Conservation (phyloP, 192 early-diverging fungal genomes). For the Gorgonomyces haynaldii region DNA sequence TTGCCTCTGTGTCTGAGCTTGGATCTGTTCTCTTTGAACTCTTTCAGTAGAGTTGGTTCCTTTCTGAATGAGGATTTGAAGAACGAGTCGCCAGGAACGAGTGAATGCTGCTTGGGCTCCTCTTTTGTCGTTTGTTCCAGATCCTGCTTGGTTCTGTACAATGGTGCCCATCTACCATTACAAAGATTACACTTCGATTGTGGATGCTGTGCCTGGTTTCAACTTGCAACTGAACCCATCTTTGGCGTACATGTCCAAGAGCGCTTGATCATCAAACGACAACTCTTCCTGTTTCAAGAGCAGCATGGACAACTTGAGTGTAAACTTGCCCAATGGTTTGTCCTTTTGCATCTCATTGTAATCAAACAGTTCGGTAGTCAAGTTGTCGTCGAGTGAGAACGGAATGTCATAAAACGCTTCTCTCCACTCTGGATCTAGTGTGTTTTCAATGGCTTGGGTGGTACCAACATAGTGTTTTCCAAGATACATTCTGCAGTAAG, state of each 20-base stretch:
- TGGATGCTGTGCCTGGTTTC: slow-evolving; percentile 7
- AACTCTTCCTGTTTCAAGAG: slow-evolving; percentile 4
- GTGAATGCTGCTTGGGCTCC: slow-evolving; percentile 1
- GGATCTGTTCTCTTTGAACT: not conserved
- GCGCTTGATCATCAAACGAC: not conserved
- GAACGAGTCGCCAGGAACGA: not conserved
- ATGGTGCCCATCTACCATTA: slow-evolving; percentile 19
- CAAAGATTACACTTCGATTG: slow-evolving; percentile 1
- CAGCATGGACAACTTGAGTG: slow-evolving; percentile 19
- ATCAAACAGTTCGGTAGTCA: slow-evolving; percentile 75
- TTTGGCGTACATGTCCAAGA: not conserved
- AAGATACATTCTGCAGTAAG: slow-evolving; percentile 69
- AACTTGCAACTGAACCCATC: slow-evolving; percentile 28
- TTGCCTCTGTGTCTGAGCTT: slow-evolving; percentile 20
- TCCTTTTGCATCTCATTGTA: slow-evolving; percentile 80
- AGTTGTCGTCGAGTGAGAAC: slow-evolving; percentile 58
- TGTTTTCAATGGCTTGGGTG: slow-evolving; percentile 70
- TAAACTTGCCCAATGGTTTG: slow-evolving; percentile 65
- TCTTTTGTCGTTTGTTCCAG: slow-evolving; percentile 7
- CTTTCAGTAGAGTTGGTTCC: not conserved
- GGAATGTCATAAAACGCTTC: slow-evolving; percentile 78
- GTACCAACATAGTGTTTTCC: slow-evolving; percentile 51
- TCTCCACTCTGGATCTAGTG: slow-evolving; percentile 84
- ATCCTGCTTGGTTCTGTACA: slow-evolving; percentile 20
- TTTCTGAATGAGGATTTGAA: no score